Percentiles rank a stretch among this genome's conserved stretches.
phyloP scores from a whole-genome alignment of 208 protist genomes.

The Acanthamoeba sp. region DNA sequence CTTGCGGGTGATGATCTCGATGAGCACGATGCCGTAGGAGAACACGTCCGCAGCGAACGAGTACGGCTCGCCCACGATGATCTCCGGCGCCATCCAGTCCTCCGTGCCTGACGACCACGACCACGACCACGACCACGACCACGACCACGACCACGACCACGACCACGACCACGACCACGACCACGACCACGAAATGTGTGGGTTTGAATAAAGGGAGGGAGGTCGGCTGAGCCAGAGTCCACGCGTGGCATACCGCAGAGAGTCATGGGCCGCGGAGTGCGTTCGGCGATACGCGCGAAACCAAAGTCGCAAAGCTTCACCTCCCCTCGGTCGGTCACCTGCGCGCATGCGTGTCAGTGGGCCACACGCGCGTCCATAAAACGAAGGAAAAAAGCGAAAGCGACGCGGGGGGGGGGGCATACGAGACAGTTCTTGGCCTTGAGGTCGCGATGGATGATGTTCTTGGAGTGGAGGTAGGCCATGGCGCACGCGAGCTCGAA shows the following conservation, averaged over 20 bases:
- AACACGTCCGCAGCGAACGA: conserved; percentile 55
- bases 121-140: no score
- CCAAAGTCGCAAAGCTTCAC: conserved; percentile 70
- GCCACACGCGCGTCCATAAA: not conserved
- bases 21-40: conserved; percentile 59
- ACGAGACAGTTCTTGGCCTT: conserved; percentile 65
- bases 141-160: no score
- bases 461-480: conserved; percentile 68
- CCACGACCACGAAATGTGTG: no score
- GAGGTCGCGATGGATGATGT: conserved; percentile 63
- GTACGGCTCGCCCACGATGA: conserved; percentile 70
- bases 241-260: conserved; percentile 24
- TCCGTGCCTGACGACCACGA: conserved; percentile 53
- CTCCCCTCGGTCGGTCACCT: not conserved
- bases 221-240: no score
- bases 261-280: conserved; percentile 47
- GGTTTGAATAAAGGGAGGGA: no score
- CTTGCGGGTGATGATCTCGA: conserved; percentile 69
- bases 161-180: no score
- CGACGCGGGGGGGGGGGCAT: no score
- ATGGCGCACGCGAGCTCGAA: conserved; percentile 53
- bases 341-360: not conserved
- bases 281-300: conserved; percentile 57
- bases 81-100: conserved; percentile 66
- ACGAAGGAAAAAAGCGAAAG: no score